Evolutionary conservation across 1,284 basidiomycete genomes (phyloP), one percentile per base, ranked within the genome.

Genomic region (Xerocomus minutiporus): DNA sequence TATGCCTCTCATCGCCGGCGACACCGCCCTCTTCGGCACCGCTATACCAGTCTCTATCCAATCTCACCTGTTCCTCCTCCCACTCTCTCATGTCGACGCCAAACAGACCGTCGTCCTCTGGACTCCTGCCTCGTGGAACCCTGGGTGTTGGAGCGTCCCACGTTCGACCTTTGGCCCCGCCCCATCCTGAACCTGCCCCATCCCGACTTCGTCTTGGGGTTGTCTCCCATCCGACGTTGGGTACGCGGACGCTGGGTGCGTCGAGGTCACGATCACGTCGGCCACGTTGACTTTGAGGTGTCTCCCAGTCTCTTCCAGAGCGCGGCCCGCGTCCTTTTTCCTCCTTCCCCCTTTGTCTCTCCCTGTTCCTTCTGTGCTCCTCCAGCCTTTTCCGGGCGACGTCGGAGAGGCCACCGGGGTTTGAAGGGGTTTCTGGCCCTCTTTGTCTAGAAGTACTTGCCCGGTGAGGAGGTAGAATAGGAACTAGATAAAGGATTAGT

Each of bases 31-130:
- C 92, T 64, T 96, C 93, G 34, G 91, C 91, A 39, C 84, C 83
- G 56, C 83, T 88, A 66, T 97, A 98, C 94, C 94, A 98, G 67
- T 96, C 93, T 15, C 94, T 78, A 68, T 97, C 94, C 61, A 97
- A 67, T 44, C 80, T 79, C 8, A 93, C 79, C 67, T 96, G 92
- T 68, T 97, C 94, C 61, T 97, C 93, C 67, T 96, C 94, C 93
- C 93, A 97, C 61, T 95, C 94, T 51, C 89, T 78, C 32, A 81
- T 77, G 63, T 88, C 85, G 28, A 88, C 70, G 12, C 75, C 83
- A 35, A 78, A 70, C 40, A 75, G 75, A 35, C 72, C 80, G 38
- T 82, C 83, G 13, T 81, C 85, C 39, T 85, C 81, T 6, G 84
- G 83, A 55, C 83, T 84, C 0, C 74, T 79, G 11, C 78, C 83